A percentile compares a stretch with the other conserved stretches of the same genome.
These are phyloP conservation scores for Scutellaria baicalensis DNA, from an alignment of 257 asterid species.

Conservation along the genomic window DNA sequence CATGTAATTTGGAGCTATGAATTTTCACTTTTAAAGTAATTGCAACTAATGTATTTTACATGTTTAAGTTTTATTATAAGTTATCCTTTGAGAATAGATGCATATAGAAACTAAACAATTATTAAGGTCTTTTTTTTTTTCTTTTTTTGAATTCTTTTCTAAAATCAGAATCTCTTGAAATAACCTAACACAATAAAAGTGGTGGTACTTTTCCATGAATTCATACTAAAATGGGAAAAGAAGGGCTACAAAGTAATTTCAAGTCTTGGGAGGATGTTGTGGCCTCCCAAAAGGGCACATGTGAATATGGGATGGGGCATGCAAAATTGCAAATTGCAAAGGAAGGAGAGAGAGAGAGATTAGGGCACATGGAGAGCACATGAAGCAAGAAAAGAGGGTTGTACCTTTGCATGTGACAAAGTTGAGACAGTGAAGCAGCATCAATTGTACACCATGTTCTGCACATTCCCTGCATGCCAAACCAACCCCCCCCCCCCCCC, in stretches of 20 bases:
- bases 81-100: too few relatives aligned
- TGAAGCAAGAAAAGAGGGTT: constrained; percentile 25
- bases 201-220: too few relatives aligned
- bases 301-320: constrained; percentile 58
- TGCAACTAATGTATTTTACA: too few relatives aligned
- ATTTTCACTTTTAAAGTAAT: too few relatives aligned
- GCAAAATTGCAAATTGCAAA: background rate
- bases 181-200: too few relatives aligned
- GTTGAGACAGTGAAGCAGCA: constrained; percentile 69
- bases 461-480: constrained; percentile 41
- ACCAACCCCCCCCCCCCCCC: background rate
- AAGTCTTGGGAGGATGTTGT: background rate
- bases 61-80: too few relatives aligned
- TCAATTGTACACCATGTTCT: constrained; percentile 42
- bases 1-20: too few relatives aligned
- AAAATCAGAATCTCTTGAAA: too few relatives aligned
- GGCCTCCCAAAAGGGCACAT: constrained; percentile 56
- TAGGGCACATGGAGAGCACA: constrained; percentile 64
- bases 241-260: constrained; percentile 28
- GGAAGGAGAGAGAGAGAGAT: background rate
- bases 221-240: too few relatives aligned
- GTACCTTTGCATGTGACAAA: constrained; percentile 54
- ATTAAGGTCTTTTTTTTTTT: too few relatives aligned
- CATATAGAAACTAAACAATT: too few relatives aligned
- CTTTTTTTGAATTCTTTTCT: too few relatives aligned